Evolutionary conservation across 768 basidiomycete genomes (phyloP).

Genomic region (Albatrellus ellisii): DNA sequence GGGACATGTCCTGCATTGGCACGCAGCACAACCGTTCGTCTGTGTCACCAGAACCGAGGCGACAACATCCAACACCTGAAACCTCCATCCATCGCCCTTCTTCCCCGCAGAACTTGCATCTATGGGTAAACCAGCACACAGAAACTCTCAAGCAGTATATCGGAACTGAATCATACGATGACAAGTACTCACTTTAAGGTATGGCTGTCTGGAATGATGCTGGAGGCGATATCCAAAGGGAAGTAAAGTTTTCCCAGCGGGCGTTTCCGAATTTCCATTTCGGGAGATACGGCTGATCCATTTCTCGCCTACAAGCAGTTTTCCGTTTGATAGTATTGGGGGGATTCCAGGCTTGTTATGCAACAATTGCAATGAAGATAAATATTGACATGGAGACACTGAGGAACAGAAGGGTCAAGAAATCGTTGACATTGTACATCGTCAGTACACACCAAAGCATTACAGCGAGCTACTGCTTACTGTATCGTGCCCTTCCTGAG

Average conservation of each 20-base stretch:
- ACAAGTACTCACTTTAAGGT: slow-evolving; percentile 19
- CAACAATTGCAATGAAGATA: too few relatives aligned
- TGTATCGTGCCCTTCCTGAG: too few relatives aligned
- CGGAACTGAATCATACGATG: background rate
- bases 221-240: slow-evolving; percentile 1
- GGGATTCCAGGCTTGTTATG: too few relatives aligned
- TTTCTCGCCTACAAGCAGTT: too few relatives aligned
- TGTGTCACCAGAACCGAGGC: background rate
- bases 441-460: too few relatives aligned
- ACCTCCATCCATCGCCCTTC: slow-evolving; percentile 2
- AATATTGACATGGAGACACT: too few relatives aligned
- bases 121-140: background rate
- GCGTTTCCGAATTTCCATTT: too few relatives aligned
- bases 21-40: background rate
- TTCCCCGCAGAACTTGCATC: background rate
- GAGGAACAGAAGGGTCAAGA: too few relatives aligned
- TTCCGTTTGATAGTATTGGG: too few relatives aligned
- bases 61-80: slow-evolving; percentile 10
- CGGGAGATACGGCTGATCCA: too few relatives aligned
- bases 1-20: background rate
- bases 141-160: background rate
- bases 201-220: slow-evolving; percentile 15
- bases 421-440: too few relatives aligned
- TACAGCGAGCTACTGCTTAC: too few relatives aligned
- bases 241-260: background rate